Evolutionary conservation across 2,329 filamentous ascomycete species (phyloP), one percentile per base, ranked within the genome.

Genomic region (Ophiosphaerella narmari): DNA sequence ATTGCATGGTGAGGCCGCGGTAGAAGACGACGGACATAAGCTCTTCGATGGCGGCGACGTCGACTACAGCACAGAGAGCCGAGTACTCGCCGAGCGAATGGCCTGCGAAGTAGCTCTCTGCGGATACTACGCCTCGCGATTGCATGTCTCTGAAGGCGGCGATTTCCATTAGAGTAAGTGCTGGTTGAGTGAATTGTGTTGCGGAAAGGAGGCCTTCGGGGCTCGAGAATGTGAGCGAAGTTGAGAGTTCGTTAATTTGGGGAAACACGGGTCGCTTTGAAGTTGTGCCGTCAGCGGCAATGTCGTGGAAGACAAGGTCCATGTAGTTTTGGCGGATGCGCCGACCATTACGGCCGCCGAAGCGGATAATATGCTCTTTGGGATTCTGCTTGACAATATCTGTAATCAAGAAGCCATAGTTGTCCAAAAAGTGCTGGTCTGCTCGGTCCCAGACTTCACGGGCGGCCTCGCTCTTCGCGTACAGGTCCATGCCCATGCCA

Each of bases 371-470:
- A 5, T 75, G 53, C 24, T 59, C 47, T 33, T 72, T 75, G 1
- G 74, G 75, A 46, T 77, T 72, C 6, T 68, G 55, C 7, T 60
- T 51, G 2, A 77, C 74, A 38, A 77, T 74, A 8, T 76, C 64
- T 8, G 60, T 50, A 39, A 74, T 60, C 31, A 45, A 60, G 45
- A 60, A 65, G 66, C 73, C 73, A 51, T 66, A 73, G 55, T 53
- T 63, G 5, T 68, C 60, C 7, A 63, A 50, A 33, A 74, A 70
- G 46, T 67, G 61, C 16, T 50, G 62, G 50, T 76, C 74, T 4
- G 64, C 71, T 53, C 91, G 86, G 74, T 97, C 74, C 74, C 74
- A 77, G 8, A 75, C 54, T 6, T 48, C 50, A 33, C 55, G 56
- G 2, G 74, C 73, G 7, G 63, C 64, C 6, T 61, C 18, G 21